Evolutionary conservation across 768 basidiomycete species (phyloP).

Genomic region (Lentinula edodes): DNA sequence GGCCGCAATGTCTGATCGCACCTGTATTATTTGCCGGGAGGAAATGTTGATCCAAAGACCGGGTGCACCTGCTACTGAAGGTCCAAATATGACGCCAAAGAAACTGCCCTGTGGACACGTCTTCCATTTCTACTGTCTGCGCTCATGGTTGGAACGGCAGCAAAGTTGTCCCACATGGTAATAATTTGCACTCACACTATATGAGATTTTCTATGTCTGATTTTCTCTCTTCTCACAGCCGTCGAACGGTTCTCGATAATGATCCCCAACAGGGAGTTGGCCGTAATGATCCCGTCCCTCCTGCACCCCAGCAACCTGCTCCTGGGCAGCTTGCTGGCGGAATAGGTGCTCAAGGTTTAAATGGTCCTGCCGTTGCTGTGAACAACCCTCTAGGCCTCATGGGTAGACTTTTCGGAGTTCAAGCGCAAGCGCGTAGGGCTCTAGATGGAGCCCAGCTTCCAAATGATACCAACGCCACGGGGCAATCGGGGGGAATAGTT

Average conservation of each 20-base stretch:
- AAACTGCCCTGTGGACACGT: constrained; percentile 95
- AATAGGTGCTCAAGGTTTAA: constrained; percentile 25
- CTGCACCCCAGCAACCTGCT: constrained; percentile 24
- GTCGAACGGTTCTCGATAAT: constrained; percentile 69
- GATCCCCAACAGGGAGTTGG: constrained; percentile 20
- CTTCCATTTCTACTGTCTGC: constrained; percentile 96
- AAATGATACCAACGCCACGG: constrained; percentile 29
- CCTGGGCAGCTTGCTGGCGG: constrained; percentile 19
- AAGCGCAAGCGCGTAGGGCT: constrained; percentile 37
- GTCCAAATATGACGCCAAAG: constrained; percentile 94
- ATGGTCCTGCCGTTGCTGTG: constrained; percentile 30
- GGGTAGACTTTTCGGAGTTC: constrained; percentile 53
- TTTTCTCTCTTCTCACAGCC: constrained; percentile 35
- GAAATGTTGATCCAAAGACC: constrained; percentile 64
- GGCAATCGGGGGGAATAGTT: constrained; percentile 42
- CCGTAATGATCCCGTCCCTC: constrained; percentile 13
- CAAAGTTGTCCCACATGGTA: constrained; percentile 99
- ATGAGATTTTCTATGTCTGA: constrained; percentile 5
- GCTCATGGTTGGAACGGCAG: constrained; percentile 97
- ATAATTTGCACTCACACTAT: constrained; percentile 19
- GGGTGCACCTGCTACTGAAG: constrained; percentile 37
- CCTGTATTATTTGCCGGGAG: constrained; percentile 97
- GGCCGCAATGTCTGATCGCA: constrained; percentile 74
- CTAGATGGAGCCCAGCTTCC: constrained; percentile 23
- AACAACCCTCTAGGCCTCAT: constrained; percentile 44